Conservation (phyloP, 176 grass and related monocot genomes). For the Melocanna baccifera region DNA sequence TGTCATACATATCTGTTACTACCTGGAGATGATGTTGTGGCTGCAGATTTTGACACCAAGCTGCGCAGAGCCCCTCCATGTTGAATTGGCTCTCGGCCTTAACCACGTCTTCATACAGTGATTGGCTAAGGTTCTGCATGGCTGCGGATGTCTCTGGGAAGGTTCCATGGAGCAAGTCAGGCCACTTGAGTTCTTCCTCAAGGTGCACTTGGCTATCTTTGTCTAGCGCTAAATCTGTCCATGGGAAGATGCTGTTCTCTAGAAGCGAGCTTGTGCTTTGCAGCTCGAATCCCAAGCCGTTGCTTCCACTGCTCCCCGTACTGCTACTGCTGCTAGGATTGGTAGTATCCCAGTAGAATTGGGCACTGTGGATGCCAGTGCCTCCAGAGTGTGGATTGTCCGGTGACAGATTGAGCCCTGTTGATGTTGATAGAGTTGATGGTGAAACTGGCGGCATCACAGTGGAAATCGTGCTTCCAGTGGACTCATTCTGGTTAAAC, state of each 20-base stretch:
- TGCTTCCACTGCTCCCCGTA: constrained; percentile 36
- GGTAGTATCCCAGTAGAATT: constrained; percentile 37
- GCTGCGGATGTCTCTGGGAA: constrained; percentile 24
- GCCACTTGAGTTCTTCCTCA: constrained; percentile 64
- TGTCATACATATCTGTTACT: constrained; percentile 47
- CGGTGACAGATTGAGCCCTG: constrained; percentile 32
- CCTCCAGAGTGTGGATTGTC: constrained; percentile 33
- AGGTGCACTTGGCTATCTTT: constrained; percentile 37
- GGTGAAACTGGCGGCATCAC: constrained; percentile 36
- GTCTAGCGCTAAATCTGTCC: constrained; percentile 37
- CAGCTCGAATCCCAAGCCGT: constrained; percentile 34
- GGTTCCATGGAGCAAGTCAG: constrained; percentile 46
- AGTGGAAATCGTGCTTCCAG: constrained; percentile 43
- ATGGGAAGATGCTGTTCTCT: constrained; percentile 43
- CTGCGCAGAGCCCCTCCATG: constrained; percentile 32
- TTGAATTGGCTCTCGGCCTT: constrained; percentile 41
- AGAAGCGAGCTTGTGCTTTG: constrained; percentile 41
- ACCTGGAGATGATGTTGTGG: constrained; percentile 37
- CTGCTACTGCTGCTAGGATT: constrained; percentile 38
- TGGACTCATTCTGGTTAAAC: constrained; percentile 45
- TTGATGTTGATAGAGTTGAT: constrained; percentile 46
- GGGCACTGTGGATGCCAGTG: constrained; percentile 22
- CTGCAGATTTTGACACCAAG: constrained; percentile 39
- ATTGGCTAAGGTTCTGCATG: constrained; percentile 40
- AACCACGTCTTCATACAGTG: constrained; percentile 47